Percentiles rank a stretch among this genome's conserved stretches.
These are phyloP conservation scores for Rhodotorula sp. DNA, from an alignment of 1,284 basidiomycete species.

Conservation along the genomic window DNA sequence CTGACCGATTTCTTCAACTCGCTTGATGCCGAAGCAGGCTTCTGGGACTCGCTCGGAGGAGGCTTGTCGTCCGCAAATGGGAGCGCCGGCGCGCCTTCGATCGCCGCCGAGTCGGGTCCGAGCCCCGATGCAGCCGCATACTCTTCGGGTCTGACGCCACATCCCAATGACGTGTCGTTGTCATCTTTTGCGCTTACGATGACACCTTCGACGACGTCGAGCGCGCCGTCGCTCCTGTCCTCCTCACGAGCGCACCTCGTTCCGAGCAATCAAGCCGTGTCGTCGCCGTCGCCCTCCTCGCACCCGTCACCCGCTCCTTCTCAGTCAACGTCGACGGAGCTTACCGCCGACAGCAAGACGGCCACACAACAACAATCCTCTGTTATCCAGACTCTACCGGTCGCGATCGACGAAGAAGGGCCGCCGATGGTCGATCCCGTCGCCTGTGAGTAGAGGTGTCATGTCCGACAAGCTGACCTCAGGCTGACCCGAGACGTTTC, in stretches of 20 bases:
- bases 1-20: constrained; percentile 20
- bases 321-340: too few relatives aligned
- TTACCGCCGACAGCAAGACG: too few relatives aligned
- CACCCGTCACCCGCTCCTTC: too few relatives aligned
- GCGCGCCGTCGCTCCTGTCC: not conserved
- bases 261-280: not conserved
- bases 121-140: not conserved
- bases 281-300: too few relatives aligned
- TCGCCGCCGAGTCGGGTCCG: not conserved
- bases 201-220: not conserved
- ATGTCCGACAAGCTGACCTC: not conserved
- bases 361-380: too few relatives aligned
- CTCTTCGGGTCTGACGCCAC: not conserved
- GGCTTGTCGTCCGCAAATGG: not conserved
- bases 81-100: not conserved
- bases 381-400: too few relatives aligned
- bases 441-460: not conserved
- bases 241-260: not conserved
- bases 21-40: constrained; percentile 24
- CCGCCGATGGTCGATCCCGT: constrained; percentile 1
- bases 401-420: not conserved
- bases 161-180: not conserved
- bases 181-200: not conserved
- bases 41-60: constrained; percentile 14
- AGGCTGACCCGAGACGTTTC: too few relatives aligned